phyloP scores from a whole-genome alignment of 2,329 filamentous ascomycete genomes.

The Talaromyces sp. region DNA sequence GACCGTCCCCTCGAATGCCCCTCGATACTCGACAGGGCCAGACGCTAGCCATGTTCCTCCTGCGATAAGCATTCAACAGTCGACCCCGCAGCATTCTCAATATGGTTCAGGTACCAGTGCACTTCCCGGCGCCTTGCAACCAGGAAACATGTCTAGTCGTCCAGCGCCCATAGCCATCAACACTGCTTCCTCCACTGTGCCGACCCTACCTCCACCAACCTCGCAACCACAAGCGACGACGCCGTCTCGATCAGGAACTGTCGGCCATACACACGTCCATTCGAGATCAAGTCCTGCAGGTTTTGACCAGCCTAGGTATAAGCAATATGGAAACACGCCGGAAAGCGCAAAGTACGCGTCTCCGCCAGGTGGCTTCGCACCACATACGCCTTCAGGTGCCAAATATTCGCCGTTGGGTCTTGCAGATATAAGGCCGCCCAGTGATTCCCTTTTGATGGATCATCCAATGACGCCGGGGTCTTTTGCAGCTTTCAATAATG shows the following conservation, averaged over 20 bases:
- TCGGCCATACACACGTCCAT: slow-evolving; percentile 58
- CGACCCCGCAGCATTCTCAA: slow-evolving; percentile 48
- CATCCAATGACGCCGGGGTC: slow-evolving; percentile 57
- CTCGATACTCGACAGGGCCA: slow-evolving; percentile 44
- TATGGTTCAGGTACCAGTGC: slow-evolving; percentile 43
- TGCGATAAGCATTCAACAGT: slow-evolving; percentile 59
- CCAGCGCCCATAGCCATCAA: slow-evolving; percentile 53
- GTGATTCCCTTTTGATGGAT: slow-evolving; percentile 76
- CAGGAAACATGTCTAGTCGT: slow-evolving; percentile 48
- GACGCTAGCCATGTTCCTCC: slow-evolving; percentile 49
- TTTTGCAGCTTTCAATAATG: slow-evolving; percentile 60
- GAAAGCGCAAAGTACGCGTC: slow-evolving; percentile 63
- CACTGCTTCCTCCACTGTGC: slow-evolving; percentile 56
- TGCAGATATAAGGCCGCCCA: slow-evolving; percentile 83
- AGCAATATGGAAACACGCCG: slow-evolving; percentile 63
- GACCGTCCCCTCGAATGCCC: slow-evolving; percentile 37
- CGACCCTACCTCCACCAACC: slow-evolving; percentile 52
- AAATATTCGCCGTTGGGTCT: slow-evolving; percentile 86
- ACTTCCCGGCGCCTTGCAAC: slow-evolving; percentile 61
- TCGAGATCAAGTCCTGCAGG: slow-evolving; percentile 78
- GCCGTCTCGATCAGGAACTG: slow-evolving; percentile 56
- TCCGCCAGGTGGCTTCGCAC: slow-evolving; percentile 43
- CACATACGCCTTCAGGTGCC: slow-evolving; percentile 56
- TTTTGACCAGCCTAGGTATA: slow-evolving; percentile 58
- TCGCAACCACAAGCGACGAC: slow-evolving; percentile 46